Conservation (phyloP, 2,329 filamentous ascomycete species). For the Xylariales sp. region DNA sequence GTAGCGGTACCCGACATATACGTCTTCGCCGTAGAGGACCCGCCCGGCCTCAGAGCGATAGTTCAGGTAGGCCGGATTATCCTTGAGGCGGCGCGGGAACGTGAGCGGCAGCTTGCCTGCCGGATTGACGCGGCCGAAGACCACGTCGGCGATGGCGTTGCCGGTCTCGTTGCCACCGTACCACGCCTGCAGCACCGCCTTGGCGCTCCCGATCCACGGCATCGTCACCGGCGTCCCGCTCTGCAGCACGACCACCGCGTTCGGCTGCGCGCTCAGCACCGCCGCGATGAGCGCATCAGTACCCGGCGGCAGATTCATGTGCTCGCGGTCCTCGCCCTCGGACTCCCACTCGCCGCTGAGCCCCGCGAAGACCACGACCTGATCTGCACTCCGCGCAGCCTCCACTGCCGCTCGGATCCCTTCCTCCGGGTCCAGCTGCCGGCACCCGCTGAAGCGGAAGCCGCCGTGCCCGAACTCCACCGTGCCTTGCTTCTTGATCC, state of each 20-base stretch:
- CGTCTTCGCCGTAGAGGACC: conserved; percentile 73
- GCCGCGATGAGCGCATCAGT: conserved; percentile 66
- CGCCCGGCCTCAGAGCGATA: conserved; percentile 55
- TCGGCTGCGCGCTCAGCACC: conserved; percentile 62
- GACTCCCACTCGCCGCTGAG: conserved; percentile 79
- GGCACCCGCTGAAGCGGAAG: conserved; percentile 57
- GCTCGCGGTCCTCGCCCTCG: conserved; percentile 72
- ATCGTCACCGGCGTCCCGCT: conserved; percentile 71
- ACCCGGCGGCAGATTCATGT: conserved; percentile 70
- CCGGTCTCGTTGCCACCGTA: conserved; percentile 82
- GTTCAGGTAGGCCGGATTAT: conserved; percentile 60
- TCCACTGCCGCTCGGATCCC: conserved; percentile 63
- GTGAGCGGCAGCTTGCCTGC: conserved; percentile 68
- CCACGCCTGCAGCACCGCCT: conserved; percentile 70
- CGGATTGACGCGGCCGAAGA: conserved; percentile 71
- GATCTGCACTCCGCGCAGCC: conserved; percentile 64
- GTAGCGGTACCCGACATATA: conserved; percentile 87
- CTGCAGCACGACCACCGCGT: conserved; percentile 70
- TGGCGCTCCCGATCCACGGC: conserved; percentile 58
- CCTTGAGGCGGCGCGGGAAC: conserved; percentile 20
- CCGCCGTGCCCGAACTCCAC: conserved; percentile 52
- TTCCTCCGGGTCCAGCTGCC: conserved; percentile 49
- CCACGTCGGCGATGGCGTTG: conserved; percentile 72
- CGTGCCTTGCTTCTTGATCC: conserved; percentile 45
- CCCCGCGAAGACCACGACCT: conserved; percentile 73